phyloP scores from a whole-genome alignment of 257 asterid genomes.

The Thymus mandschuricus region DNA sequence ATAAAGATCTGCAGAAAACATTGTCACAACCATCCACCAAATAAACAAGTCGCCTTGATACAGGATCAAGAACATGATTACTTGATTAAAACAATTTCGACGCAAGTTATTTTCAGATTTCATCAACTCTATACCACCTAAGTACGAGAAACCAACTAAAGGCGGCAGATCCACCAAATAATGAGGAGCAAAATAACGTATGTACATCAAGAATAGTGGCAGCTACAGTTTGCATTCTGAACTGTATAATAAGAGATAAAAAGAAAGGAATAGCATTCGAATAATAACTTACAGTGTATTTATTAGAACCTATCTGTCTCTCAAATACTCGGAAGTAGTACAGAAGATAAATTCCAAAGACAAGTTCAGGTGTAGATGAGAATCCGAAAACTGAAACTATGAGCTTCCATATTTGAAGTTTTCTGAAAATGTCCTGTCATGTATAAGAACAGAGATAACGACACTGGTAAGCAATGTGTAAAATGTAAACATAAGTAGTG shows the following conservation, averaged over 20 bases:
- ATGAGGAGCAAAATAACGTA: background rate
- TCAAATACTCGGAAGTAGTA: conserved; percentile 98
- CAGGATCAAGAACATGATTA: background rate
- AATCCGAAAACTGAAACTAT: conserved; percentile 83
- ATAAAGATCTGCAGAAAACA: conserved; percentile 70
- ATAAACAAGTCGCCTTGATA: background rate
- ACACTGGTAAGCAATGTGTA: conserved; percentile 6
- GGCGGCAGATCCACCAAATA: conserved; percentile 16
- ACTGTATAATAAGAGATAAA: conserved; percentile 22
- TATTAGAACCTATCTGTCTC: conserved; percentile 98
- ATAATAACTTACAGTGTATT: conserved; percentile 76
- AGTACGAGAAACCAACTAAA: conserved; percentile 5
- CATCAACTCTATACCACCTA: conserved; percentile 21
- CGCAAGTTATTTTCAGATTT: conserved; percentile 9
- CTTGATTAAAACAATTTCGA: background rate
- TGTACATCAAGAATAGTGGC: conserved; percentile 9
- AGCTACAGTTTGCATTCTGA: conserved; percentile 22
- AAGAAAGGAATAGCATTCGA: conserved; percentile 28
- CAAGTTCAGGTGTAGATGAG: conserved; percentile 91
- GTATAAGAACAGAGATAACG: conserved; percentile 29
- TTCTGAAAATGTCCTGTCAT: conserved; percentile 89
- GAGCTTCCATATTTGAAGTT: conserved; percentile 94
- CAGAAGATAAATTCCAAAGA: conserved; percentile 86
- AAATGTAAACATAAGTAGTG: background rate
- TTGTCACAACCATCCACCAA: conserved; percentile 22